Conservation (phyloP, 352 stramenopile genomes). For the Pythium brachiatum region DNA sequence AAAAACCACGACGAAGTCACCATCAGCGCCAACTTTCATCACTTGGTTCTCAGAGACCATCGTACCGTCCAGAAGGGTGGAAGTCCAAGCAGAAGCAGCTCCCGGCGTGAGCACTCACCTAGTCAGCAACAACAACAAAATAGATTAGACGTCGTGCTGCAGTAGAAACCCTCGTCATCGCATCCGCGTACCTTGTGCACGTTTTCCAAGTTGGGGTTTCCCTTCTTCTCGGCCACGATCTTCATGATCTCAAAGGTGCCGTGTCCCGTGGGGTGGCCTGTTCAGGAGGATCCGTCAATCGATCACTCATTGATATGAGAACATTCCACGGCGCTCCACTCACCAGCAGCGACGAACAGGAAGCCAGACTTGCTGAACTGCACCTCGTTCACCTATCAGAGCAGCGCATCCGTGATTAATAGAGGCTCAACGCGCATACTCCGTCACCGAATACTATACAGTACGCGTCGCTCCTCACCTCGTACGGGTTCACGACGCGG, state of each 20-base stretch:
- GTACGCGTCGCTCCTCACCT: constrained; percentile 27
- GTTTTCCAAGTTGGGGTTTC: constrained; percentile 77
- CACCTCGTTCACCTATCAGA: constrained; percentile 58
- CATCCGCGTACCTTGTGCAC: constrained; percentile 61
- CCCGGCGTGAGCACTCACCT: constrained; percentile 75
- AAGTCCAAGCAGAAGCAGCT: constrained; percentile 83
- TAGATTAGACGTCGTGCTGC: neutral
- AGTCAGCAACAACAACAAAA: neutral
- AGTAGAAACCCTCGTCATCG: neutral
- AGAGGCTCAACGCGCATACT: too few relatives aligned
- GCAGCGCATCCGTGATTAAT: neutral
- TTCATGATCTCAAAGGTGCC: constrained; percentile 86
- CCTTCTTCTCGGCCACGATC: constrained; percentile 73
- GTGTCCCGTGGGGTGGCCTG: constrained; percentile 66
- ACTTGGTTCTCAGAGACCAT: constrained; percentile 1
- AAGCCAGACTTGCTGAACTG: constrained; percentile 80
- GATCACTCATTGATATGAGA: neutral
- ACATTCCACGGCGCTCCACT: neutral
- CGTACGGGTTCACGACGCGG: constrained; percentile 77
- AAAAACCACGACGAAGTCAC: neutral
- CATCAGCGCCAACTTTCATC: neutral
- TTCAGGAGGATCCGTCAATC: neutral
- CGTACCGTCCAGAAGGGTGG: constrained; percentile 67
- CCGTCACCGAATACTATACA: too few relatives aligned
- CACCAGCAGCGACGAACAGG: constrained; percentile 73